Evolutionary conservation across 768 basidiomycete genomes (phyloP), one percentile per base, ranked within the genome.

Genomic region (Phaeotremella skinneri): DNA sequence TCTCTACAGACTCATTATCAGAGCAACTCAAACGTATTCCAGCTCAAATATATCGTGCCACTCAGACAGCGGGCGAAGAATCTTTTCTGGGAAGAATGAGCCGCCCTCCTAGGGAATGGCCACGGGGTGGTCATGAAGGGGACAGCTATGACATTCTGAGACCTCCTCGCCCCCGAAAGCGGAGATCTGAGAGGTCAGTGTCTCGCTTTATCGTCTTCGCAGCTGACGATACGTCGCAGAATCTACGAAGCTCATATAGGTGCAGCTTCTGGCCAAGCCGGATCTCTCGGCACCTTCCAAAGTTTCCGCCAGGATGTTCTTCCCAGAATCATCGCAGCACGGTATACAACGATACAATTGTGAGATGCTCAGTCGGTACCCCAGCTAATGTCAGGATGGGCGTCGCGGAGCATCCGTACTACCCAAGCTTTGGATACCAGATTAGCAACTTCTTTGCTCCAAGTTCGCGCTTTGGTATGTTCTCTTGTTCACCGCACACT

Each of bases 181-280:
- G 51, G 14, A 30, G 16, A 30, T 5, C 29, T 32, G 51, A 52
- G 21, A 30, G 51, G 51, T 52, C 9, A 37, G 51, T 31, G 11
- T 14, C 23, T 14, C 29, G 6, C 9, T 9, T n/a, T 9, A 23
- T 4, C 27, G 34, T 4, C 49, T 50, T 14, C 14, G 9, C 7
- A 26, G 9, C 7, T 16, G 29, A 39, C 37, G 4, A 17, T 14
- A 25, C 49, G 27, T 25, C 49, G 13, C 9, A 52, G 51, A 21
- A 34, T 52, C 11, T 52, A 52, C 26, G 51, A 52, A 52, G 51
- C 51, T 11, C 51, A 52, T 37, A 52, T 52, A 4, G 51, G 51
- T 4, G 32, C 31, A 16, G 17, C 51, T 7, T 13, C 34, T 37
- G 51, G 51, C 4, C 30, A 52, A 16, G 51, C 17, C 7, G 34